Conservation (phyloP, 345 rosid genomes). For the Mangifera indica region DNA sequence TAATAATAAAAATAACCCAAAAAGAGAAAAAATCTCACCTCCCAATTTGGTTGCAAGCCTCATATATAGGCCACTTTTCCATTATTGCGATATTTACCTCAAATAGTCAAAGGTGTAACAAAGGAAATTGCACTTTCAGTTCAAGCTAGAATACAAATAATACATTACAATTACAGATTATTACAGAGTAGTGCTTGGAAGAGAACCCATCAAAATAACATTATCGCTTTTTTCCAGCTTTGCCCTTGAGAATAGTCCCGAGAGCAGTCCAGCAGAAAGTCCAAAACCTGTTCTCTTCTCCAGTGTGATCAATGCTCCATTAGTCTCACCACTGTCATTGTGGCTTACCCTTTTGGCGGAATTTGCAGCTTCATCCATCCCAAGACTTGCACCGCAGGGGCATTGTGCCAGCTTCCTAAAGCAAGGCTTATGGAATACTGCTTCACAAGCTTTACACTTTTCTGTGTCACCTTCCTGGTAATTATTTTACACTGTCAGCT, state of each 20-base stretch:
- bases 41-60: background rate
- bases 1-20: background rate
- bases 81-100: background rate
- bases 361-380: conserved; percentile 23
- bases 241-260: conserved; percentile 61
- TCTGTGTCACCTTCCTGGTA: conserved; percentile 75
- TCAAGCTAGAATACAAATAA: conserved; percentile 26
- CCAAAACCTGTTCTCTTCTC: conserved; percentile 48
- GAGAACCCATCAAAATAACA: conserved; percentile 70
- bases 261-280: conserved; percentile 47
- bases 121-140: background rate
- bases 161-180: conserved; percentile 11
- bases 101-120: background rate
- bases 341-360: conserved; percentile 24
- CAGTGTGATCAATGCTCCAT: conserved; percentile 32
- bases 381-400: conserved; percentile 57
- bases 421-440: conserved; percentile 72
- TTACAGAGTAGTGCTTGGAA: conserved; percentile 62
- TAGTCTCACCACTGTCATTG: conserved; percentile 25
- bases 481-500: conserved; percentile 24
- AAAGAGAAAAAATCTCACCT: background rate
- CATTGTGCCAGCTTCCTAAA: conserved; percentile 61
- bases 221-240: conserved; percentile 40
- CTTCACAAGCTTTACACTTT: conserved; percentile 60
- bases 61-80: background rate